phyloP scores from a whole-genome alignment of 331 rosid species.

The Ulmus americana region DNA sequence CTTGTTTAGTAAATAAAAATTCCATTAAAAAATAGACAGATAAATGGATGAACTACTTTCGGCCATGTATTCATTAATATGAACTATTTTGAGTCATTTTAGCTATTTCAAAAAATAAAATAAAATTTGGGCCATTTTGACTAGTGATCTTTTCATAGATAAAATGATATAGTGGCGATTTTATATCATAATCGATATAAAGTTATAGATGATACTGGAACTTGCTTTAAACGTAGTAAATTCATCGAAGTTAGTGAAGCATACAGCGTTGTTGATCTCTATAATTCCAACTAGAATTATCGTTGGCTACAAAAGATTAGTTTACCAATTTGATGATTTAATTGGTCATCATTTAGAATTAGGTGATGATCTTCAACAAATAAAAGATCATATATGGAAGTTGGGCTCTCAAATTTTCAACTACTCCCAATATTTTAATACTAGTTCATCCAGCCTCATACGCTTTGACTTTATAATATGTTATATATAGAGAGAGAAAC shows the following conservation, averaged over 20 bases:
- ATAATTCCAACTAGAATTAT: conserved; percentile 14
- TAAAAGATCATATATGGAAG: conserved; percentile 7
- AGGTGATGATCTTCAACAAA: conserved; percentile 18
- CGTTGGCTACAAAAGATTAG: conserved; percentile 22
- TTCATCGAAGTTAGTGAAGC: no score
- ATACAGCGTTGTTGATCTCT: background rate
- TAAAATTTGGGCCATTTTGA: background rate
- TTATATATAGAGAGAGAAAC: background rate
- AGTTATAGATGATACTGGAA: background rate
- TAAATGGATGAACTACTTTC: background rate
- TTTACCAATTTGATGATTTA: conserved; percentile 24
- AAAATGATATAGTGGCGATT: background rate
- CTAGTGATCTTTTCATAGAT: background rate
- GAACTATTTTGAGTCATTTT: background rate
- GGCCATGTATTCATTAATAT: background rate
- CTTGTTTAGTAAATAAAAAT: no score
- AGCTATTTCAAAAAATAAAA: background rate
- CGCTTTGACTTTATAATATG: conserved; percentile 23
- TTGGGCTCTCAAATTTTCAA: conserved; percentile 26
- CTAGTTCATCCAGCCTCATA: conserved; percentile 14
- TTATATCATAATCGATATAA: background rate
- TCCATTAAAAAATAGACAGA: no score
- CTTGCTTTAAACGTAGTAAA: background rate
- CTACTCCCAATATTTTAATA: conserved; percentile 23
- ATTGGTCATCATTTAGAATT: conserved; percentile 19